Evolutionary conservation across 2,329 filamentous ascomycete genomes (phyloP).

Genomic region (Myrmaecium sp.): DNA sequence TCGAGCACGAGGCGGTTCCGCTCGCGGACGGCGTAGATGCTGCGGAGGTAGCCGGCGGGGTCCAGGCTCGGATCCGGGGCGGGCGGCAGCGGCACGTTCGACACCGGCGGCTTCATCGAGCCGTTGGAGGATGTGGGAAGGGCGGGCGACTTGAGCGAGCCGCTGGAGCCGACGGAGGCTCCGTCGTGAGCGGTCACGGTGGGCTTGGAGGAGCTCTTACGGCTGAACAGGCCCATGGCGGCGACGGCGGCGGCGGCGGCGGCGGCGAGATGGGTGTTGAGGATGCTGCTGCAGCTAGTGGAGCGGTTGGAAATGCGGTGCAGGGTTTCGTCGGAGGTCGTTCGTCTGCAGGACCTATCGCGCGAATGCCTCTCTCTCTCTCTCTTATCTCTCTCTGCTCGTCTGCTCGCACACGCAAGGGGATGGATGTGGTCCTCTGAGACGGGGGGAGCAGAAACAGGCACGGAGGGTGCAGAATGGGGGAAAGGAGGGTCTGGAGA

Average conservation of each 20-base stretch:
- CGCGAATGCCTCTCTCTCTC: too few relatives aligned
- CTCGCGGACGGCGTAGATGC: conserved; percentile 75
- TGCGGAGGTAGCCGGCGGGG: conserved; percentile 78
- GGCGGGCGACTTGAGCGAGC: conserved; percentile 33
- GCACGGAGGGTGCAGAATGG: too few relatives aligned
- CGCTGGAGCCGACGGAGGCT: conserved; percentile 28
- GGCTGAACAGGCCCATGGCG: conserved; percentile 36
- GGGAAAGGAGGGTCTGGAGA: too few relatives aligned
- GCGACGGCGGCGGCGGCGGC: conserved; percentile 2
- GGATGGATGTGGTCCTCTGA: too few relatives aligned
- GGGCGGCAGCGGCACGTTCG: conserved; percentile 65
- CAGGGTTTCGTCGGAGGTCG: conserved; percentile 5
- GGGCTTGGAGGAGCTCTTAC: conserved; percentile 27
- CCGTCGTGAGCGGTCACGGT: conserved; percentile 16
- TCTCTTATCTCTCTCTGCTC: too few relatives aligned
- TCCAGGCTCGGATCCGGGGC: conserved; percentile 78
- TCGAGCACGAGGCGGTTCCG: conserved; percentile 55
- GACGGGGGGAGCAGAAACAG: too few relatives aligned
- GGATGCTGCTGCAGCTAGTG: conserved; percentile 3
- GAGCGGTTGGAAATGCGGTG: background rate
- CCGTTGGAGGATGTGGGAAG: conserved; percentile 24
- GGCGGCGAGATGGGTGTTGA: conserved; percentile 1
- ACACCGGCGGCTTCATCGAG: conserved; percentile 31
- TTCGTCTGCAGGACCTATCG: too few relatives aligned
- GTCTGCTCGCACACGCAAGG: too few relatives aligned